Evolutionary conservation across 129 eudicot species (phyloP).

Genomic region (Flaveria robusta): DNA sequence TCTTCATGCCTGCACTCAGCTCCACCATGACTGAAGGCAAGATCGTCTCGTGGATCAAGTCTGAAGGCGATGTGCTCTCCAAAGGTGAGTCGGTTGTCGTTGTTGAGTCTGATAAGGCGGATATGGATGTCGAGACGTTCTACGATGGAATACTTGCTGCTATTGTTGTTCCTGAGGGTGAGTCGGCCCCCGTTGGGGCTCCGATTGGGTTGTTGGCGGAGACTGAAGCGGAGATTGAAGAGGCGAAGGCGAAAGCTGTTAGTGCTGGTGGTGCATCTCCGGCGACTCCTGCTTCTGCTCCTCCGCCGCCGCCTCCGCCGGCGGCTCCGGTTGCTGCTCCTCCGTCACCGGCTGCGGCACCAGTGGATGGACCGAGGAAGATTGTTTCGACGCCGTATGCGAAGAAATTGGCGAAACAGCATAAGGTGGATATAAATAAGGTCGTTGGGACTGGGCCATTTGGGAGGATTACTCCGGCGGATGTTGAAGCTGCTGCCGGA

Average conservation of each 20-base stretch:
- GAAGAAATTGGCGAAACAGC: slow-evolving; percentile 95
- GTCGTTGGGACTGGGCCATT: slow-evolving; percentile 84
- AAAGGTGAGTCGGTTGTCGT: slow-evolving; percentile 89
- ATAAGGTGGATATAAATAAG: slow-evolving; percentile 68
- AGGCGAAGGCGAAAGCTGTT: slow-evolving; percentile 68
- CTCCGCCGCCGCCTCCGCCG: background rate
- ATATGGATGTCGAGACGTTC: slow-evolving; percentile 93
- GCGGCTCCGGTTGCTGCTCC: slow-evolving; percentile 15
- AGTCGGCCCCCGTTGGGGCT: slow-evolving; percentile 83
- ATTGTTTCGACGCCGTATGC: slow-evolving; percentile 80
- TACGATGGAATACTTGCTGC: slow-evolving; percentile 81
- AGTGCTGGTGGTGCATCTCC: slow-evolving; percentile 25
- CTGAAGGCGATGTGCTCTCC: slow-evolving; percentile 74
- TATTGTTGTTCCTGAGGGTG: slow-evolving; percentile 79
- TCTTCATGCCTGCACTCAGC: slow-evolving; percentile 93
- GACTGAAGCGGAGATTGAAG: slow-evolving; percentile 69
- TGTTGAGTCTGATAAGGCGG: slow-evolving; percentile 93
- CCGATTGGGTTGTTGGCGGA: slow-evolving; percentile 82
- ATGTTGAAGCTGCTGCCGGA: slow-evolving; percentile 92
- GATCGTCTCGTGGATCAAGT: slow-evolving; percentile 83
- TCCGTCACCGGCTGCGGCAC: slow-evolving; percentile 14
- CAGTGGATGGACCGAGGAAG: slow-evolving; percentile 48
- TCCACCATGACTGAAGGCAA: slow-evolving; percentile 98
- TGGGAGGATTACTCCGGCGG: slow-evolving; percentile 88
- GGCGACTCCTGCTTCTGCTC: slow-evolving; percentile 26